Base-by-base conservation (phyloP, 1,139 yeast species). In the Blastobotrys capitulatus region DNA sequence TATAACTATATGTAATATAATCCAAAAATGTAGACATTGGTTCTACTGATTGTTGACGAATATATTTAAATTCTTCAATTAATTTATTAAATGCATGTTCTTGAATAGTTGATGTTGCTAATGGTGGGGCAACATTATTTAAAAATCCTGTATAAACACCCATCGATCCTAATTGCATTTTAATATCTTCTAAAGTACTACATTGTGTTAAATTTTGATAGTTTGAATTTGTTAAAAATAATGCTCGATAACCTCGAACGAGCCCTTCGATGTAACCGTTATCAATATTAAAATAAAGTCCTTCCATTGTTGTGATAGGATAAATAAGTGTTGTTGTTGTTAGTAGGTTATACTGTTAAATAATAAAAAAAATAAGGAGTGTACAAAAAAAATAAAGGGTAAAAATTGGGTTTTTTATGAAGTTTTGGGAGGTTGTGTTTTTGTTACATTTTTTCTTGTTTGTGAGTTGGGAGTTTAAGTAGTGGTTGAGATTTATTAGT, bases 131-230 rank as follows among this genome's bases (percentile, higher is more conserved):
- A 44, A 86, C 84, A 56, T 88, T 86, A 27, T 95, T 77, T 56
- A 94, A 73, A 63, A 90, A 88, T 69, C 85, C 86, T 42, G 97
- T 96, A 69, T 94, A 94, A 63, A 92, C 98, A 6, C 98, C 90
- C 34, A 97, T 88, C 2, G 96, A 85, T 13, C 37, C 37, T 52
- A 94, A 76, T 72, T 94, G 98, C 52, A 94, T 75, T 70, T 89
- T 92, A 62, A 94, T 76, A 70, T 94, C 99, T 50, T 92, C 98
- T 56, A 94, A 76, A 42, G 86, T 82, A 62, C 92, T 98, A 71
- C 98, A 94, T 68, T 94, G 99, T 10, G 97, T 87, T 64, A 94
- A 73, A 70, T 92, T 92, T 63, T 86, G 76, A 67, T 94, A 94
- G 68, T 89, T 97, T 57, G 83, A 79, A 38, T 79, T 69, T 6